Evolutionary conservation across 1,284 basidiomycete genomes (phyloP).

Genomic region (Sporisorium graminicola): DNA sequence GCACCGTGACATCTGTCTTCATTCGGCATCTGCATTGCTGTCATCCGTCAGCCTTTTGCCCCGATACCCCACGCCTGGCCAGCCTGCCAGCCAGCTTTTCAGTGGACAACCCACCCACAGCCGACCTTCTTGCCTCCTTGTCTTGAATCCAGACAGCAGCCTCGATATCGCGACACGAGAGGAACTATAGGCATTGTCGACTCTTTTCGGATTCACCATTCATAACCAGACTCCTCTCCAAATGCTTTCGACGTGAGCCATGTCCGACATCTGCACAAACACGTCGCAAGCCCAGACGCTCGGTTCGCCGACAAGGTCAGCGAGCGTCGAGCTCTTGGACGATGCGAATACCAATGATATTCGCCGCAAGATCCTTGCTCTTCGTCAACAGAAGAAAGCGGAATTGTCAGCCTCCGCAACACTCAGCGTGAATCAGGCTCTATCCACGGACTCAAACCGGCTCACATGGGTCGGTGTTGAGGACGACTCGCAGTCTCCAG

Average conservation of each 20-base stretch:
- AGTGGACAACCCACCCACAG: background rate
- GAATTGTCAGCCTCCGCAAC: constrained; percentile 4
- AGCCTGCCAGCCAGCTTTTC: background rate
- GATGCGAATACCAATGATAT: constrained; percentile 2
- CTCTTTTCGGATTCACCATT: background rate
- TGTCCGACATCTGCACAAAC: constrained; percentile 1
- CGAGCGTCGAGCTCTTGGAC: constrained; percentile 4
- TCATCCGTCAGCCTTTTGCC: background rate
- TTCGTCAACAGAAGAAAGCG: constrained; percentile 24
- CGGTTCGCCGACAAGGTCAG: background rate
- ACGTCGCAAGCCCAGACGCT: background rate
- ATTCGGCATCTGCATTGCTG: background rate
- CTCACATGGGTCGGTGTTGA: constrained; percentile 34
- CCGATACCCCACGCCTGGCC: background rate
- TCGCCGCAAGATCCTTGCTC: constrained; percentile 9
- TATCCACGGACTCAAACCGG: constrained; percentile 5
- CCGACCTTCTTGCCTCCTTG: background rate
- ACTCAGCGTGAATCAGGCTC: background rate
- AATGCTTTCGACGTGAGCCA: background rate
- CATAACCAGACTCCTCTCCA: background rate
- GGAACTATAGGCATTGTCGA: background rate
- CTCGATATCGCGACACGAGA: background rate
- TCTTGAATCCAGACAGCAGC: background rate
- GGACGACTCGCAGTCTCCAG: background rate
- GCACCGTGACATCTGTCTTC: background rate